Base-by-base conservation (phyloP, 352 stramenopile genomes). In the Globisporangium camurandrum region DNA sequence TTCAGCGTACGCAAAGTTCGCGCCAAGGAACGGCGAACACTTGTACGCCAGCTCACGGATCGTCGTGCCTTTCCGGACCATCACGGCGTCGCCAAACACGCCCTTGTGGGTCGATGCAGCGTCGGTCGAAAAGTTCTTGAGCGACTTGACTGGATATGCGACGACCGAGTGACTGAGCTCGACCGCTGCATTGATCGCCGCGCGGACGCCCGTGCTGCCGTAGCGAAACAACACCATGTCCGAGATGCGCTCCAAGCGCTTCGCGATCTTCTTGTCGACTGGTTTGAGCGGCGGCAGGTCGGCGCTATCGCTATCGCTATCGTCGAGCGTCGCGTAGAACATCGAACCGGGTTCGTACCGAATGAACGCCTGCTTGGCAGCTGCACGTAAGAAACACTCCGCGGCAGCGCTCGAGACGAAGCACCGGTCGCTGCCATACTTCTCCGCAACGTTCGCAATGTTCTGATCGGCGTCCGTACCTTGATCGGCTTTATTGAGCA, bases 211-310 rank as follows among this genome's bases (percentile, higher is more conserved):
- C 8, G 85, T 83, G 49, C 80, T 90, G 23, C 83, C 81, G 50
- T 88, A 93, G n/a, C 85, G 79, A 53, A 94, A 95, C 19, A 95
- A 63, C 49, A 95, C 85, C 81, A 95, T 93, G 53, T 95, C 85
- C 0, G 80, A 88, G 50, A 95, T 92, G 48, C 84, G 80, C 42
- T 93, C 82, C 12, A 95, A 61, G 8, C 85, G 79, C 57, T 79
- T 86, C 33, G 59, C 43, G 37, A 94, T 86, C 50, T 93, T 94
- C 37, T 82, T 83, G 26, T 93, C 72, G 8, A 85, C 61, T 5
- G 73, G 67, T 50, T 88, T 83, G 31, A 95, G 63, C 16, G 67
- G 64, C 5, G 61, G 58, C 23, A 66, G 33, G 1, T 46, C 43
- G 38, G 64, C 67, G 17, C 63, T 57, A 2, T 49, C 49, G 26